These are phyloP conservation scores for Arthroderma sp. DNA, from an alignment of 2,329 filamentous ascomycete species.

Conservation along the genomic window DNA sequence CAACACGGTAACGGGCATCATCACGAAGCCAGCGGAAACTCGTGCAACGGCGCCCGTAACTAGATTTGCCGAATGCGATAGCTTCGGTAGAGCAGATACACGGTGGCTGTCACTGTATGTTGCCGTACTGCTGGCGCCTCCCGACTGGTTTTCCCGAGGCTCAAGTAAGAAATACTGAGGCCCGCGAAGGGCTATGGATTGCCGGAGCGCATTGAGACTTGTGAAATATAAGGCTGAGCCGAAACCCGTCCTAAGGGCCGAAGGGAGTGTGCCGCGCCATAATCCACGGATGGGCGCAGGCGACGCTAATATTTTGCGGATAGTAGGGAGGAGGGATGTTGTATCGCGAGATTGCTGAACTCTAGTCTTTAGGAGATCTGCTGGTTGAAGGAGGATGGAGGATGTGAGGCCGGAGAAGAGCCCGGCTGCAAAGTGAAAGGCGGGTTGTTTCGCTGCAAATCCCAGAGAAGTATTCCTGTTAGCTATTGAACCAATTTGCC, in stretches of 20 bases:
- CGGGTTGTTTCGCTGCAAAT: conserved; percentile 27
- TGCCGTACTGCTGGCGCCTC: neutral
- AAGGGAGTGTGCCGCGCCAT: conserved; percentile 88
- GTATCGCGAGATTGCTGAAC: conserved; percentile 69
- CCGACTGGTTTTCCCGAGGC: neutral
- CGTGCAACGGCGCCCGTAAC: conserved; percentile 71
- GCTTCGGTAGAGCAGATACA: conserved; percentile 65
- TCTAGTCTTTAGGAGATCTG: conserved; percentile 91
- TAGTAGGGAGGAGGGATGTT: conserved; percentile 53
- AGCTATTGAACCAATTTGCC: neutral
- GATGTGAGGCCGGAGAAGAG: conserved; percentile 77
- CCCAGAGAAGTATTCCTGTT: neutral
- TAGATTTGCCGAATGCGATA: conserved; percentile 75
- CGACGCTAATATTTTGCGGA: conserved; percentile 56
- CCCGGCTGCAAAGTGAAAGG: conserved; percentile 79
- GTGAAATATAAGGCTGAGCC: conserved; percentile 93
- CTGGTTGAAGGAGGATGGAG: conserved; percentile 81
- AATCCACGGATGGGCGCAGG: conserved; percentile 57
- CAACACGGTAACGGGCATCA: conserved; percentile 93
- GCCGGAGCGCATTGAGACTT: conserved; percentile 69
- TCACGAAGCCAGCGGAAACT: conserved; percentile 72
- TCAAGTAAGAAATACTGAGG: conserved; percentile 20
- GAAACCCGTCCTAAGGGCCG: conserved; percentile 82
- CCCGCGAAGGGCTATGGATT: conserved; percentile 40
- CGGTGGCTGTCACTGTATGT: conserved; percentile 10